Percentiles rank a stretch among this genome's conserved stretches.
Conservation (phyloP, 768 basidiomycete species). For the Mycena vitilis region DNA sequence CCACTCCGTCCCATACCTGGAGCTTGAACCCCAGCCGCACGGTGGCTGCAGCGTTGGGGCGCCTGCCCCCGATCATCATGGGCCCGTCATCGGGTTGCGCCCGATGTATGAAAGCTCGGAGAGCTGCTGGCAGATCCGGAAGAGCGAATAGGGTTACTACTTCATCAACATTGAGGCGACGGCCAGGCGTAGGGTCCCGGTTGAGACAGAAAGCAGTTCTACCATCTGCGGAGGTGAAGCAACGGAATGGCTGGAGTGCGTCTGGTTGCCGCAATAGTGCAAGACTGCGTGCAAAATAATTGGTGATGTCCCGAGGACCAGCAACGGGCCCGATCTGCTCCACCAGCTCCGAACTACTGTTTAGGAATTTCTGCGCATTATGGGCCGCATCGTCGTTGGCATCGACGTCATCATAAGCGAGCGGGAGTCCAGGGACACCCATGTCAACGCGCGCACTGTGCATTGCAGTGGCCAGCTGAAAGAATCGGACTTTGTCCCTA, state of each 20-base stretch:
- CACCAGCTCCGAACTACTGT: background rate
- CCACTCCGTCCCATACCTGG: slow-evolving; percentile 29
- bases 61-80: slow-evolving; percentile 6
- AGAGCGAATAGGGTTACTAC: slow-evolving; percentile 18
- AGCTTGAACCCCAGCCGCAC: background rate
- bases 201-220: slow-evolving; percentile 28
- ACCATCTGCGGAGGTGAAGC: background rate
- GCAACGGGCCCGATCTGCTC: background rate
- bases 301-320: background rate
- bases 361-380: background rate
- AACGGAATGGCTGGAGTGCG: slow-evolving; percentile 19
- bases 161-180: slow-evolving; percentile 16
- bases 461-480: background rate
- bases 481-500: background rate
- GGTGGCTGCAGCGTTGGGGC: background rate
- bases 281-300: background rate
- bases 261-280: background rate
- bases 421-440: background rate
- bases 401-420: background rate
- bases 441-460: background rate
- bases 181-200: slow-evolving; percentile 13
- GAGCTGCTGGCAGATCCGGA: slow-evolving; percentile 20
- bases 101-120: background rate
- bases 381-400: background rate
- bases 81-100: too few relatives aligned